A percentile compares a stretch with the other conserved stretches of the same genome.
Evolutionary conservation across 306 rosid genomes (phyloP).

Genomic region (Dalbergia cochinchinensis): DNA sequence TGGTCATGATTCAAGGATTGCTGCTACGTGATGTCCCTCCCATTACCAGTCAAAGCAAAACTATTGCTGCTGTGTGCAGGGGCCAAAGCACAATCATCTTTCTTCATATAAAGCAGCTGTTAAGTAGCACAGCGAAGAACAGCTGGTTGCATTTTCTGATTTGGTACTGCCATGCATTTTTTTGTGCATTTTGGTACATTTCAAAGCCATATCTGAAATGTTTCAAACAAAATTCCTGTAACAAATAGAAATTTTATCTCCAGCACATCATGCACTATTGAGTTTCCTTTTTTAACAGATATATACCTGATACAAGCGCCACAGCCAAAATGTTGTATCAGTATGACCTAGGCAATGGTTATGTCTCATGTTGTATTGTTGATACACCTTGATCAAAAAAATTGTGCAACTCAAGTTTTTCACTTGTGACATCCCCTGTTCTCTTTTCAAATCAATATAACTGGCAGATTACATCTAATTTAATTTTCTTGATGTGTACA

Average conservation of each 20-base stretch:
- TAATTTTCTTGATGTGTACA: too few relatives aligned
- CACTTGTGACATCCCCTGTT: not conserved
- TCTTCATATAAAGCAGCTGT: conserved; percentile 1
- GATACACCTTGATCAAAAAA: not conserved
- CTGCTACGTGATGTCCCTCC: not conserved
- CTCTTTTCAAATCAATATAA: not conserved
- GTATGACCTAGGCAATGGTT: not conserved
- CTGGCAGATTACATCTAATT: not conserved
- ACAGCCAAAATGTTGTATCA: conserved; percentile 20
- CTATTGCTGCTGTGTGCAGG: not conserved
- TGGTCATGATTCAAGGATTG: not conserved
- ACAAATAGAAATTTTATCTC: not conserved
- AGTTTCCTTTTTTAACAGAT: not conserved
- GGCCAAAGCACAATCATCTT: conserved; percentile 2
- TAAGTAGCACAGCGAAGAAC: not conserved
- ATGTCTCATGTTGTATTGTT: not conserved
- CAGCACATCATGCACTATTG: conserved; percentile 4
- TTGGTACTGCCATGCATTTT: not conserved
- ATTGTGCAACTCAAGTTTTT: conserved; percentile 7
- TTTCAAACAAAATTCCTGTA: conserved; percentile 1
- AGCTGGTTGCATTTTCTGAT: not conserved
- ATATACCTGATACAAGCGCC: conserved; percentile 6
- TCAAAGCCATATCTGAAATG: conserved; percentile 9
- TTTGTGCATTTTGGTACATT: conserved; percentile 25
- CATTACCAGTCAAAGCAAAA: conserved; percentile 15